These are phyloP conservation scores for Wilcoxina mikolae DNA, from an alignment of 495 filamentous ascomycete genomes.

Conservation along the genomic window DNA sequence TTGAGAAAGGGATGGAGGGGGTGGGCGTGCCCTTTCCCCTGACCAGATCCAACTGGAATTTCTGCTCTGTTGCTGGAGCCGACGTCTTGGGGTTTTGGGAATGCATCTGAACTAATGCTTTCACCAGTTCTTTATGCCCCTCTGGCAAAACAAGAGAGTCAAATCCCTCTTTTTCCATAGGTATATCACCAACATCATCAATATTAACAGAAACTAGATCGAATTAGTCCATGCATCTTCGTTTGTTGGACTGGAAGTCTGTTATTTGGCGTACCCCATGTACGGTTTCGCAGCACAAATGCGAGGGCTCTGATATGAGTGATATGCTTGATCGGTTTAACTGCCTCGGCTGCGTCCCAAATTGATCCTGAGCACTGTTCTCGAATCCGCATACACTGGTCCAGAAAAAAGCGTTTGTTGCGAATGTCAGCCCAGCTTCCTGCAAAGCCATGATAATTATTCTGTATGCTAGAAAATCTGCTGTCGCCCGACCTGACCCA, in stretches of 20 bases:
- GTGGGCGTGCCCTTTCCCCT: conserved; percentile 1
- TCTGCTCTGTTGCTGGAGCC: background rate
- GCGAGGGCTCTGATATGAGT: background rate
- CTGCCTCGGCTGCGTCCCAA: background rate
- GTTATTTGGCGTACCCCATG: background rate
- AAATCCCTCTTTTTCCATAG: conserved; percentile 1
- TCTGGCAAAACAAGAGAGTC: conserved; percentile 7
- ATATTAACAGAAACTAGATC: background rate
- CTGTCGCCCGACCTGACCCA: too few relatives aligned
- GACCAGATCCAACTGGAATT: conserved; percentile 1
- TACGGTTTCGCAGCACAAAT: conserved; percentile 4
- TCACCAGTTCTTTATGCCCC: conserved; percentile 1
- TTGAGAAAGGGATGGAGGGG: background rate
- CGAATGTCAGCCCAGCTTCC: too few relatives aligned
- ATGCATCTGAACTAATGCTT: conserved; percentile 1
- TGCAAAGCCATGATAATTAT: too few relatives aligned
- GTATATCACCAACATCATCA: background rate
- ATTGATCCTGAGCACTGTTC: background rate
- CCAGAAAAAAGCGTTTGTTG: background rate
- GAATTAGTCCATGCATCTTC: background rate
- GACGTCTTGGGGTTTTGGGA: background rate
- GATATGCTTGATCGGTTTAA: background rate
- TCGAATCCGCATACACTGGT: background rate
- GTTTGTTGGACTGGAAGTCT: background rate
- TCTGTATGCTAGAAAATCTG: too few relatives aligned